Conservation (phyloP, 768 basidiomycete genomes). For the Dioszegia crocea region DNA sequence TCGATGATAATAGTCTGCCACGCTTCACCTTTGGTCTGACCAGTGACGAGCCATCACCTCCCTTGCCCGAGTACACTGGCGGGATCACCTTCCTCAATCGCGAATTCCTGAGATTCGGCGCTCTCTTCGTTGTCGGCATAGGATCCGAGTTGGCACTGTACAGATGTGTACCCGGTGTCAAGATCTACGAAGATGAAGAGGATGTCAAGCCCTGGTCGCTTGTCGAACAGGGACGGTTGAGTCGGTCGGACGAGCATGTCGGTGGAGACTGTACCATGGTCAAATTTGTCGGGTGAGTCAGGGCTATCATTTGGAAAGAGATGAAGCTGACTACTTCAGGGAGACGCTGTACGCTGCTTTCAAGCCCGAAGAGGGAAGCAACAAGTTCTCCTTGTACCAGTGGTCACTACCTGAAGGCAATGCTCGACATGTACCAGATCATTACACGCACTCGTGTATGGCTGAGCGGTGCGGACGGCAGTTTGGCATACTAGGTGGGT, state of each 20-base stretch:
- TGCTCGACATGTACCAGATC: constrained; percentile 45
- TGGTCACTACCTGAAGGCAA: constrained; percentile 49
- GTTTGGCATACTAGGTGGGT: constrained; percentile 42
- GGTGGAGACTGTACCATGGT: constrained; percentile 67
- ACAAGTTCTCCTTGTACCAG: constrained; percentile 37
- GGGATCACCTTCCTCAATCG: constrained; percentile 82
- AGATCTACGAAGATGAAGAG: constrained; percentile 54
- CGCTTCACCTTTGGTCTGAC: constrained; percentile 17
- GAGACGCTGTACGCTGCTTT: constrained; percentile 47
- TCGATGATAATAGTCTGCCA: constrained; percentile 14
- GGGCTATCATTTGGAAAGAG: background rate
- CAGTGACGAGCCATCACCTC: constrained; percentile 48
- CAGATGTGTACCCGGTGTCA: constrained; percentile 72
- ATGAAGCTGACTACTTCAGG: constrained; percentile 17
- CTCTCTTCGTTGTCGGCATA: constrained; percentile 73
- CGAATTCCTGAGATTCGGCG: constrained; percentile 71
- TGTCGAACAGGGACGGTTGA: constrained; percentile 65
- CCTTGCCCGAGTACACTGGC: constrained; percentile 58
- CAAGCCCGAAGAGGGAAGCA: constrained; percentile 15
- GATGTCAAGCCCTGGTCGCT: constrained; percentile 61
- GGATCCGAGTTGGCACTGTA: constrained; percentile 74
- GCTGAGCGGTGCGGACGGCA: constrained; percentile 38
- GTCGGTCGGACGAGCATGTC: constrained; percentile 52
- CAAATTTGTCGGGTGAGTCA: constrained; percentile 68
- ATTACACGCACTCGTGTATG: constrained; percentile 38